Evolutionary conservation across 148 eudicot genomes (phyloP).

Genomic region (Amaranthus palmeri): DNA sequence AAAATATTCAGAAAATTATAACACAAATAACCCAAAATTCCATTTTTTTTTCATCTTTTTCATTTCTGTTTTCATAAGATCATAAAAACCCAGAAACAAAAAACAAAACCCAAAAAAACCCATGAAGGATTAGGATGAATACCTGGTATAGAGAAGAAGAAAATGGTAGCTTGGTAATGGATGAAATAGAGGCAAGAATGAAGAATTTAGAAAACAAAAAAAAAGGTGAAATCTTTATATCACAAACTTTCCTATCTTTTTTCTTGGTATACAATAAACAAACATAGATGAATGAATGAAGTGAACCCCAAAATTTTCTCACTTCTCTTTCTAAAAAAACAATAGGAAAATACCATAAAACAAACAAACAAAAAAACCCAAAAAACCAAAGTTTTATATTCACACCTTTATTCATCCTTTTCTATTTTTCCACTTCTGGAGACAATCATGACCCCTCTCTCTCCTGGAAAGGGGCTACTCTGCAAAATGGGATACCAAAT

Average conservation of each 20-base stretch:
- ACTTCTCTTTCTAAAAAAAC: neutral
- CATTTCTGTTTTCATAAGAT: neutral
- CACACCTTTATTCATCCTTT: neutral
- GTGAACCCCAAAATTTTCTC: neutral
- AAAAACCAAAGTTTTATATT: neutral
- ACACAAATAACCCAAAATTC: conserved; percentile 7
- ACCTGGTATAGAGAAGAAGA: conserved; percentile 24
- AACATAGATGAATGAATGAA: neutral
- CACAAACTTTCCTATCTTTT: neutral
- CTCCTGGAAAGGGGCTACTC: neutral
- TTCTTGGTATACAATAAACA: neutral
- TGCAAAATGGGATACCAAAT: neutral
- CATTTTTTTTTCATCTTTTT: neutral
- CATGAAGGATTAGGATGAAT: neutral
- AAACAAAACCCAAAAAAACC: neutral
- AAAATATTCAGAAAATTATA: neutral
- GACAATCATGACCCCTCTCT: conserved; percentile 13
- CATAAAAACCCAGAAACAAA: neutral
- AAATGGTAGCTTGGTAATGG: neutral
- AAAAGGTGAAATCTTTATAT: conserved; percentile 8
- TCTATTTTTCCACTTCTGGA: conserved; percentile 6
- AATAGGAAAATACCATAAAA: neutral
- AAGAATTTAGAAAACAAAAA: conserved; percentile 5
- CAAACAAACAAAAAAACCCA: conserved; percentile 7
- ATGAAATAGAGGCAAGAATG: conserved; percentile 5